phyloP scores from a whole-genome alignment of 495 filamentous ascomycete genomes.

The Amniculicola lignicola region DNA sequence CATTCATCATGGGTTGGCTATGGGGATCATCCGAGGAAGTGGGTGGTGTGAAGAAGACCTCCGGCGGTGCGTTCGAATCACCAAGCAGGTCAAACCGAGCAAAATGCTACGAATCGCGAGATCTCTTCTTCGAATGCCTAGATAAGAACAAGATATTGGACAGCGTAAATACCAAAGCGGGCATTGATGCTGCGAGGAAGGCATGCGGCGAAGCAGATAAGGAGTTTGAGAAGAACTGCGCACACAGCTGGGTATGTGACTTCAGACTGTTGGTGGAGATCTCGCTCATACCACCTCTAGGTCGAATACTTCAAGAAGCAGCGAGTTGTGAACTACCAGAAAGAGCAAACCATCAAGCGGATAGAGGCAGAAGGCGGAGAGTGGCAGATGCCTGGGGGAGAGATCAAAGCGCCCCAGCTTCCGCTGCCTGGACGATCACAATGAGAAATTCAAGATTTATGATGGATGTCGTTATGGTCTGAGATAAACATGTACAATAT shows the following conservation, averaged over 20 bases:
- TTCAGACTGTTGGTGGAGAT: neutral
- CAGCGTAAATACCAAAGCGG: constrained; percentile 68
- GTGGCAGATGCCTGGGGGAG: too few species aligned
- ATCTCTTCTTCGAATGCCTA: constrained; percentile 81
- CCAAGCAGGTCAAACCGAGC: constrained; percentile 74
- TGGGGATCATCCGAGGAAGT: constrained; percentile 30
- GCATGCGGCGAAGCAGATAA: constrained; percentile 63
- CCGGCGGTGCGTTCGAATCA: constrained; percentile 63
- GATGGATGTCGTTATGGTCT: too few species aligned
- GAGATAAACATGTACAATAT: constrained; percentile 17
- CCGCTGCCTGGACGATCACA: too few species aligned
- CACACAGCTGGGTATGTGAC: constrained; percentile 69
- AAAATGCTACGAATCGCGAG: constrained; percentile 81
- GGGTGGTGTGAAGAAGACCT: constrained; percentile 39
- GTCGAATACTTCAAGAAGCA: constrained; percentile 97
- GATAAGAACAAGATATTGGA: constrained; percentile 80
- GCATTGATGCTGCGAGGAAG: constrained; percentile 49
- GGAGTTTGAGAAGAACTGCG: constrained; percentile 73
- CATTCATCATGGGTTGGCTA: constrained; percentile 35
- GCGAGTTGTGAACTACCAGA: constrained; percentile 85
- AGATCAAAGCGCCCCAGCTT: constrained; percentile 17
- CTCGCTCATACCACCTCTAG: constrained; percentile 47
- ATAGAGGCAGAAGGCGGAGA: constrained; percentile 74
- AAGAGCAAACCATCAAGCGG: constrained; percentile 71
- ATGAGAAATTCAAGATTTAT: too few species aligned